Conservation (phyloP, 768 basidiomycete genomes). For the Leccinum fibrillosum region DNA sequence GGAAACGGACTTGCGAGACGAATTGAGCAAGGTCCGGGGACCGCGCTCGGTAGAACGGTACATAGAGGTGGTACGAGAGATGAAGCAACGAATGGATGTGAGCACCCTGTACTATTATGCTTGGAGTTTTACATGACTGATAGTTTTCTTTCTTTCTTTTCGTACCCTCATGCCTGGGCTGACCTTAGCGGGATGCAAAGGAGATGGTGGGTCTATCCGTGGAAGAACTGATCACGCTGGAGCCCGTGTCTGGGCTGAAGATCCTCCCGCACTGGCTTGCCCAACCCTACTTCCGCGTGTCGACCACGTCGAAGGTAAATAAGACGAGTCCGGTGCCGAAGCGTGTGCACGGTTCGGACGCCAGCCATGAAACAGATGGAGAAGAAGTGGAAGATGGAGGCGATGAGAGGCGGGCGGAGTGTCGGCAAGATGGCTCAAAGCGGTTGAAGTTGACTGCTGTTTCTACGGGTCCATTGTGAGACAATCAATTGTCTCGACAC, state of each 20-base stretch:
- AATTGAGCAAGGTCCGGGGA: conserved; percentile 51
- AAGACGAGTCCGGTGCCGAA: conserved; percentile 3
- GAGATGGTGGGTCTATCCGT: conserved; percentile 26
- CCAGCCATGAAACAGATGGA: not conserved
- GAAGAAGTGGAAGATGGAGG: not conserved
- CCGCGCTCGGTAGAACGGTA: conserved; percentile 34
- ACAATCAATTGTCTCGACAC: not conserved
- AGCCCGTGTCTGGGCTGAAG: conserved; percentile 47
- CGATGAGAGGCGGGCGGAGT: not conserved
- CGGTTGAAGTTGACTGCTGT: conserved; percentile 5
- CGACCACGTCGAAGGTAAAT: not conserved
- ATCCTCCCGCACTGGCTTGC: conserved; percentile 65
- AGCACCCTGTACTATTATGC: conserved; percentile 19
- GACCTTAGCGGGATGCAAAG: conserved; percentile 45
- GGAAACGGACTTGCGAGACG: conserved; percentile 71
- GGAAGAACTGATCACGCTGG: conserved; percentile 39
- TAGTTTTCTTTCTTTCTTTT: not conserved
- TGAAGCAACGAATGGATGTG: conserved; percentile 58
- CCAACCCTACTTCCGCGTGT: conserved; percentile 59
- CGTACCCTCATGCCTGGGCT: not conserved
- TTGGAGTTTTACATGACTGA: not conserved
- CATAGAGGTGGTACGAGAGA: conserved; percentile 52
- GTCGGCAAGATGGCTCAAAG: conserved; percentile 6
- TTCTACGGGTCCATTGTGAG: not conserved
- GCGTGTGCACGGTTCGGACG: not conserved